These are phyloP conservation scores for Leccinum imitatum DNA, from an alignment of 768 basidiomycete species.

Conservation along the genomic window DNA sequence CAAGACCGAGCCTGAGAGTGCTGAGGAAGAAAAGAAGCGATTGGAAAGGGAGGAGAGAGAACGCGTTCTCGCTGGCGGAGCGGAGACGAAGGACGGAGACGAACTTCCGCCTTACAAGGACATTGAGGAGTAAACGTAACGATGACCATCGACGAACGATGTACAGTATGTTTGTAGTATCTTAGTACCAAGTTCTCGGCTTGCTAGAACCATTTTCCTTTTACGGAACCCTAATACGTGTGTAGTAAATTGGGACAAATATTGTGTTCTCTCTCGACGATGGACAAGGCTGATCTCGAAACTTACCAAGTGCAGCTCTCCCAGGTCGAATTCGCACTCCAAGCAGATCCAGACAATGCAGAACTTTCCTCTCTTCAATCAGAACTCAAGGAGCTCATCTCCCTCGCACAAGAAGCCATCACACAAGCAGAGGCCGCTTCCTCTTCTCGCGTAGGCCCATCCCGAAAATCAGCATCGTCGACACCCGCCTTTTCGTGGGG, in stretches of 20 bases:
- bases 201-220: constrained; percentile 11
- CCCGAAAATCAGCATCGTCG: constrained; percentile 53
- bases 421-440: constrained; percentile 66
- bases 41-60: constrained; percentile 69
- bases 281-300: constrained; percentile 75
- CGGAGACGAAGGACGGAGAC: constrained; percentile 23
- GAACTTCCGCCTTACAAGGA: constrained; percentile 48
- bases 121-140: constrained; percentile 21
- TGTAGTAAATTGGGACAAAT: background rate
- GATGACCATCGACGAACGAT: background rate
- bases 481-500: constrained; percentile 60
- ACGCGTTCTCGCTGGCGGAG: constrained; percentile 37
- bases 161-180: background rate
- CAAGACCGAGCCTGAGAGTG: constrained; percentile 42
- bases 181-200: background rate
- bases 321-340: constrained; percentile 82
- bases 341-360: constrained; percentile 68
- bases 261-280: constrained; percentile 1
- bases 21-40: constrained; percentile 68
- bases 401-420: constrained; percentile 71
- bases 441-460: constrained; percentile 53
- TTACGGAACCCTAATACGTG: constrained; percentile 18
- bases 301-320: constrained; percentile 87
- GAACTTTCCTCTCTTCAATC: constrained; percentile 72
- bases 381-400: constrained; percentile 82